phyloP scores from a whole-genome alignment of 31 red algal genomes.

The Asparagopsis taxiformis region DNA sequence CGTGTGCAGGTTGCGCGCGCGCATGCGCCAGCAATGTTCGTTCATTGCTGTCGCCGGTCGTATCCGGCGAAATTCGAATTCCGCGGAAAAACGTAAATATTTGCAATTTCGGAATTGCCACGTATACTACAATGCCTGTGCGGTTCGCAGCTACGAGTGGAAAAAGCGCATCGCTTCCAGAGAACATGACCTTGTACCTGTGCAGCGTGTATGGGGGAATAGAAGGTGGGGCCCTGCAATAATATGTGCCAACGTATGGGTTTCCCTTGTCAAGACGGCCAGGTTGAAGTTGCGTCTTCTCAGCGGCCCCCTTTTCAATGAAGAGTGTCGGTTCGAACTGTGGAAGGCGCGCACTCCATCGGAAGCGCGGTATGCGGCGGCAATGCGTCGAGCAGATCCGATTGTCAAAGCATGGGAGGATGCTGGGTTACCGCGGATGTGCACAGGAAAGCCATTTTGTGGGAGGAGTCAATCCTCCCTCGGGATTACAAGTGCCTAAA shows the following conservation, averaged over 20 bases:
- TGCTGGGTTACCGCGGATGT: not conserved
- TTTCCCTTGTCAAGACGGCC: not conserved
- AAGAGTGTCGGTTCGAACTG: not conserved
- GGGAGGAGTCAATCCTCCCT: not conserved
- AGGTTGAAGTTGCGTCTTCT: not conserved
- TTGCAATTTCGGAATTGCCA: no score
- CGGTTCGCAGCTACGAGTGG: not conserved
- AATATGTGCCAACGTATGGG: not conserved
- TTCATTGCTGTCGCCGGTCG: no score
- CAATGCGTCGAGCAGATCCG: not conserved
- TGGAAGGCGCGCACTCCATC: not conserved
- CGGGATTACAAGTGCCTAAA: not conserved
- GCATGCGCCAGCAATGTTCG: no score
- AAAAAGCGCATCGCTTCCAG: not conserved
- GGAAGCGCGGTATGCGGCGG: not conserved
- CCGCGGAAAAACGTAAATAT: no score
- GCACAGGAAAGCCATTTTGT: conserved; percentile 1
- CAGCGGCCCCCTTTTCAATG: not conserved
- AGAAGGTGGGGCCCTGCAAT: not conserved
- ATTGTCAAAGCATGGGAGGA: not conserved
- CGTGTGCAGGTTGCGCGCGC: no score
- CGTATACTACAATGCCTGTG: no score
- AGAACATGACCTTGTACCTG: not conserved
- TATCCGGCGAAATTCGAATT: no score
- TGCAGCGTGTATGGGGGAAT: not conserved